These are phyloP conservation scores for Irpex sp. DNA, from an alignment of 1,284 basidiomycete species.

Conservation along the genomic window DNA sequence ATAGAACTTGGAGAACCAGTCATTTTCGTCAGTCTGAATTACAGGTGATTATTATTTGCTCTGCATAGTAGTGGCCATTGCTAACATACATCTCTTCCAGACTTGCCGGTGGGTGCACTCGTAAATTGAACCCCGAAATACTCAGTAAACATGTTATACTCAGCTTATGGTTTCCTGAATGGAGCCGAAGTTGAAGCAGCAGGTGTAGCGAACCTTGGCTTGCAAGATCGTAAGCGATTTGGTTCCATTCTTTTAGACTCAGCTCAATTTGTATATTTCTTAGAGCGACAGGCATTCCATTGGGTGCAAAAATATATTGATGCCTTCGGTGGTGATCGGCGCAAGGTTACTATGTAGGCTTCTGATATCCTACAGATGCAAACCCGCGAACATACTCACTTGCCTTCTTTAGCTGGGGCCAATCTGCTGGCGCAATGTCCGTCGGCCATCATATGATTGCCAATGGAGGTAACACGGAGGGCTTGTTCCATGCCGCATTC, in stretches of 20 bases:
- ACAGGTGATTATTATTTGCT: conserved; percentile 17
- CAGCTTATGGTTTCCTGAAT: conserved; percentile 42
- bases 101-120: background rate
- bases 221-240: conserved; percentile 43
- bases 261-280: background rate
- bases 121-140: background rate
- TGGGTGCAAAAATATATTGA: conserved; percentile 49
- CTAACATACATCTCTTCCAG: background rate
- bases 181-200: conserved; percentile 47
- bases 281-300: conserved; percentile 52
- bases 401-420: no score
- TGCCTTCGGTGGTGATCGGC: conserved; percentile 39
- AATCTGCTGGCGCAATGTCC: conserved; percentile 4
- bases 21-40: conserved; percentile 31
- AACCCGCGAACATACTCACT: no score
- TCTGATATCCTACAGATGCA: conserved; percentile 11
- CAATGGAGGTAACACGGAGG: conserved; percentile 29
- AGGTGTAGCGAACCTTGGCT: conserved; percentile 49
- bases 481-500: conserved; percentile 32
- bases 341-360: conserved; percentile 29
- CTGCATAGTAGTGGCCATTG: background rate
- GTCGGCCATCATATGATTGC: conserved; percentile 31
- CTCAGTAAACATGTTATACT: background rate
- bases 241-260: background rate
- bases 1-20: conserved; percentile 33